Base-by-base conservation (phyloP, 1,139 yeast genomes). In the Suhomyces bolitotheri region DNA sequence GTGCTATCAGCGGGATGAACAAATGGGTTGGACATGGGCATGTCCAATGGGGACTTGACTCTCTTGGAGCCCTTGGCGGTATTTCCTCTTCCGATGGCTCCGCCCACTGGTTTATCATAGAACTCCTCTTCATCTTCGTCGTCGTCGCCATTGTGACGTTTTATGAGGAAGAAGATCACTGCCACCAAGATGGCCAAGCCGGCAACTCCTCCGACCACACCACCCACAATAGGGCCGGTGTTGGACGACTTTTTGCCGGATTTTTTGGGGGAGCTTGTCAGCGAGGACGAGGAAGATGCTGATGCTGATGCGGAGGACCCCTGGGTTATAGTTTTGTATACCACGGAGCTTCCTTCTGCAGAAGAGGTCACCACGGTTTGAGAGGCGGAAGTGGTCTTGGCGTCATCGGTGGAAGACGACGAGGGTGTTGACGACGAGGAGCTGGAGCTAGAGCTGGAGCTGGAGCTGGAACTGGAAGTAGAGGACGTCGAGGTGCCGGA, bases 221-320 rank as follows among this genome's bases (percentile, higher is more conserved):
- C 85, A 11, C 88, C 88, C 11, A 75, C 82, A 28, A 81, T 78
- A 22, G 86, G 78, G 4, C 80, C 86, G 4, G 60, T 54, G 32
- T 63, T 66, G 11, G 64, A 31, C 21, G 38, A 31, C 10, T 38
- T 40, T 22, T 28, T 38, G 37, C 24, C 25, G 10, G 20, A 5
- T 11, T 26, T 28, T 5, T 32, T 12, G 16, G 22, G n/a, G 16
- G 41, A n/a, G n/a, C 27, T 14, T 2, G 43, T 5, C 7, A 37
- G 16, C 20, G 40, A 15, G 10, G 41, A 33, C 9, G 41, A 13
- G 11, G 35, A 16, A 1, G 47, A 20, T 4, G 38, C 12, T 12
- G 30, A 16, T 3, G 44, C 30, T 3, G 60, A 36, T 2, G 62
- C 35, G 7, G 58, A 36, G 6, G 58, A 38, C 7, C 56, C 27